Base-by-base conservation (phyloP, 2,329 filamentous ascomycete genomes). In the Exophiala oligosperma region DNA sequence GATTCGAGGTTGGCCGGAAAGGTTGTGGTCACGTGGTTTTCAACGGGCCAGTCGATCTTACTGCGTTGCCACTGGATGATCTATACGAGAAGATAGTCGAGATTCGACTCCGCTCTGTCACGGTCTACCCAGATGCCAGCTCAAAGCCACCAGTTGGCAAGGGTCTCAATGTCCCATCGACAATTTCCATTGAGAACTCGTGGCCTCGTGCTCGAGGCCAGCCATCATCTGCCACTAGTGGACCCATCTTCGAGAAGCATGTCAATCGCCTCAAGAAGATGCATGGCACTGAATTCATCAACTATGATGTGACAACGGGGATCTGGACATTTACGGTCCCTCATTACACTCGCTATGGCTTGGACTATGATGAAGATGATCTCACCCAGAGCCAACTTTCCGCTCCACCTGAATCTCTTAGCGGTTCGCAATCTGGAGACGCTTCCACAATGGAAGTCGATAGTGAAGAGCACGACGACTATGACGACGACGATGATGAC, bases 291-390 rank as follows among this genome's bases (percentile, higher is more conserved):
- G 85, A 85, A 3, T 97, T 96, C 68, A 80, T 92, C 67, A 81
- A 82, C 67, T 99, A 97, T 73, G 84, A 95, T 63, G 79, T 81
- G 57, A 81, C 90, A 1, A 92, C 86, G 52, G 94, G 93, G 52
- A 83, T 90, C 49, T 99, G 95, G 95, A 84, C 84, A 12, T 99
- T 99, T 77, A 86, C 81, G 8, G 94, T 99, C n/a, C 87, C 93
- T 69, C 94, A 99, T 73, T 99, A 95, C 73, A 97, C 93, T 1
- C 96, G 92, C 1, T 99, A 99, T 70, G 92, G 90, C 40, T 81
- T 97, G 54, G 89, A 93, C 63, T 91, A 90, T 52, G 90, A 92
- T 46, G 88, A 91, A 28, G 87, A 90, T 51, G 79, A 79, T 32
- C 69, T 67, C 59, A 70, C 70, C 67, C 75, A 79, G 69, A 82